Conservation (phyloP, 1,284 basidiomycete species). For the Puccinia horiana region DNA sequence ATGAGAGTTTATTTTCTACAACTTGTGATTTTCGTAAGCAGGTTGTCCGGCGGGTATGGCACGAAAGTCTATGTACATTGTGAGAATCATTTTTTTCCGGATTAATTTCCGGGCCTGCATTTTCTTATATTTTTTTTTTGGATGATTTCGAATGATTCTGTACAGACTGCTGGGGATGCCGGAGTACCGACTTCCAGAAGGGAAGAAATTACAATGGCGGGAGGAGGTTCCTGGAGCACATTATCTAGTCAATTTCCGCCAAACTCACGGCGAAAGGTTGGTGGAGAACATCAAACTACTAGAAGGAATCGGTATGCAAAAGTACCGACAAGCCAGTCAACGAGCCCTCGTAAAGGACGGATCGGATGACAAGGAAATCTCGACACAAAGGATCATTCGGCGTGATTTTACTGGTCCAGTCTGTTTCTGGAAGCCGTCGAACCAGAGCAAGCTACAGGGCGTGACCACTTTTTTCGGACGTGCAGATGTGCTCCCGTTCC, state of each 20-base stretch:
- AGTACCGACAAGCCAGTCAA: conserved; percentile 38
- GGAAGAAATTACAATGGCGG: conserved; percentile 17
- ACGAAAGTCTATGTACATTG: conserved; percentile 73
- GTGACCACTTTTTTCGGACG: conserved; percentile 69
- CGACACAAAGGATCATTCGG: conserved; percentile 61
- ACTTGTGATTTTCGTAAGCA: conserved; percentile 70
- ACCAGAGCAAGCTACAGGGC: conserved; percentile 53
- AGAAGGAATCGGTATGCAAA: conserved; percentile 53
- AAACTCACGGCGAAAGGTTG: conserved; percentile 71
- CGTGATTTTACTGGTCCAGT: conserved; percentile 55
- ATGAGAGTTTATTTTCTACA: conserved; percentile 79
- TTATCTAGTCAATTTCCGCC: conserved; percentile 70
- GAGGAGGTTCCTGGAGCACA: conserved; percentile 61
- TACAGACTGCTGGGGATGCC: conserved; percentile 64
- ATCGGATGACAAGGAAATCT: conserved; percentile 71
- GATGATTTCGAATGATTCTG: neutral
- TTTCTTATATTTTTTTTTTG: conserved; percentile 66
- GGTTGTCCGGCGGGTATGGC: conserved; percentile 74
- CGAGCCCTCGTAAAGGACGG: conserved; percentile 56
- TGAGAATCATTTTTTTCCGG: conserved; percentile 60
- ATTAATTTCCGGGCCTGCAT: conserved; percentile 62
- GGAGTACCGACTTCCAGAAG: conserved; percentile 20
- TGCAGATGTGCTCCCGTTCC: conserved; percentile 77
- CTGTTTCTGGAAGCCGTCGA: conserved; percentile 53
- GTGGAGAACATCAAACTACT: conserved; percentile 76